A percentile compares a stretch with the other conserved stretches of the same genome.
Conservation (phyloP, 208 protist species). For the Trypanosoma platydactyli region DNA sequence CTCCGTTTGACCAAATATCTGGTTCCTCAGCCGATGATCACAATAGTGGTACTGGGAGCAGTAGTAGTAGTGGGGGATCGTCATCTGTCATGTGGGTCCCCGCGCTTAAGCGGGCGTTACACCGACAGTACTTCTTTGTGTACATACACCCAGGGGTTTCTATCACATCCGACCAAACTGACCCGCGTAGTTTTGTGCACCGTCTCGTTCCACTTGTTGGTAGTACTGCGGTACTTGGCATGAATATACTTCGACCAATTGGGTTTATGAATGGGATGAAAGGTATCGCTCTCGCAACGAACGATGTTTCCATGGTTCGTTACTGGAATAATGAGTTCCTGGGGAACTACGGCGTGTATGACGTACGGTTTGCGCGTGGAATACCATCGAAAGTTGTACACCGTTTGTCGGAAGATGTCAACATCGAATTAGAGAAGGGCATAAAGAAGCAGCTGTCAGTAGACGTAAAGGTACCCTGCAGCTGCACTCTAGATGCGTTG, state of each 20-base stretch:
- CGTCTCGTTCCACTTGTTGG: slow-evolving; percentile 56
- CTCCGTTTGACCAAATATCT: slow-evolving; percentile 2
- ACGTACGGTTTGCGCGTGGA: slow-evolving; percentile 75
- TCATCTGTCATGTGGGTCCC: slow-evolving; percentile 53
- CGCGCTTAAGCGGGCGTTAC: slow-evolving; percentile 79
- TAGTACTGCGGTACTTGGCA: slow-evolving; percentile 40
- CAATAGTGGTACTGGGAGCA: background rate
- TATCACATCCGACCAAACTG: slow-evolving; percentile 67
- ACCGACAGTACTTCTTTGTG: slow-evolving; percentile 74
- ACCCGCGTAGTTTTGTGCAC: slow-evolving; percentile 86
- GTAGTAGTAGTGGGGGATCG: background rate
- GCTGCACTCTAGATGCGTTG: slow-evolving; percentile 32
- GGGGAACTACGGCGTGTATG: slow-evolving; percentile 84
- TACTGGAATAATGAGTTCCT: slow-evolving; percentile 91
- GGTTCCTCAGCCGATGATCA: slow-evolving; percentile 11
- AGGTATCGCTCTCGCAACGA: slow-evolving; percentile 71
- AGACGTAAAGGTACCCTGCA: slow-evolving; percentile 53
- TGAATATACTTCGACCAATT: slow-evolving; percentile 81
- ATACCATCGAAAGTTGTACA: slow-evolving; percentile 56
- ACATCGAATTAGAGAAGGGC: slow-evolving; percentile 28
- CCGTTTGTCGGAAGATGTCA: slow-evolving; percentile 31
- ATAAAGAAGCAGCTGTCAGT: slow-evolving; percentile 42
- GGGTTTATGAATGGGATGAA: slow-evolving; percentile 81
- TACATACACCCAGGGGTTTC: slow-evolving; percentile 65
- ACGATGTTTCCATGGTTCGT: slow-evolving; percentile 83